A percentile compares a stretch with the other conserved stretches of the same genome.
Conservation (phyloP, 2,329 filamentous ascomycete species). For the Fusarium temperatum region DNA sequence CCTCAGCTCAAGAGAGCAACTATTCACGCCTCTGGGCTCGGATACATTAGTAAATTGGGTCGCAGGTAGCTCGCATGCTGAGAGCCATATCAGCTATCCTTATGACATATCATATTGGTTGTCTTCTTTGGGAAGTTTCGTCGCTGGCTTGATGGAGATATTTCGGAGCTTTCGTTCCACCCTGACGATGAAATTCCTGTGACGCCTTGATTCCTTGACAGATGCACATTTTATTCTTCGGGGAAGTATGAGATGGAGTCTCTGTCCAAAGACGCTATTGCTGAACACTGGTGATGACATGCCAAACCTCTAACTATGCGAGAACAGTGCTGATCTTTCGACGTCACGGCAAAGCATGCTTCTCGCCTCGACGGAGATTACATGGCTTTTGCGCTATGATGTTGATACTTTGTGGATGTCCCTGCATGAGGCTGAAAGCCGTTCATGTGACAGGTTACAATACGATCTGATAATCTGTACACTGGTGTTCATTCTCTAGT, state of each 20-base stretch:
- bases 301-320: background rate
- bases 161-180: constrained; percentile 15
- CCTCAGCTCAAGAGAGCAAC: background rate
- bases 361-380: background rate
- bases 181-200: background rate
- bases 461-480: background rate
- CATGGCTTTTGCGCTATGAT: background rate
- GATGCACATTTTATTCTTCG: background rate
- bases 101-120: background rate
- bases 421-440: background rate
- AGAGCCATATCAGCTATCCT: background rate
- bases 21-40: background rate
- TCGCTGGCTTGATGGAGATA: background rate
- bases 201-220: background rate
- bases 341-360: background rate
- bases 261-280: background rate
- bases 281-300: background rate
- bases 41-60: background rate
- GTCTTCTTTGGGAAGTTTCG: background rate
- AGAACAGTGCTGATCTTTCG: background rate
- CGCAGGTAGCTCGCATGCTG: background rate
- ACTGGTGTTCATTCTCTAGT: background rate
- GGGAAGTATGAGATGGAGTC: background rate
- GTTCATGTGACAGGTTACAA: background rate
- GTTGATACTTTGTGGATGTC: background rate